Percentiles rank a stretch among this genome's conserved stretches.
phyloP scores from a whole-genome alignment of 2,329 filamentous ascomycete genomes.

The Aspergillus sp. region DNA sequence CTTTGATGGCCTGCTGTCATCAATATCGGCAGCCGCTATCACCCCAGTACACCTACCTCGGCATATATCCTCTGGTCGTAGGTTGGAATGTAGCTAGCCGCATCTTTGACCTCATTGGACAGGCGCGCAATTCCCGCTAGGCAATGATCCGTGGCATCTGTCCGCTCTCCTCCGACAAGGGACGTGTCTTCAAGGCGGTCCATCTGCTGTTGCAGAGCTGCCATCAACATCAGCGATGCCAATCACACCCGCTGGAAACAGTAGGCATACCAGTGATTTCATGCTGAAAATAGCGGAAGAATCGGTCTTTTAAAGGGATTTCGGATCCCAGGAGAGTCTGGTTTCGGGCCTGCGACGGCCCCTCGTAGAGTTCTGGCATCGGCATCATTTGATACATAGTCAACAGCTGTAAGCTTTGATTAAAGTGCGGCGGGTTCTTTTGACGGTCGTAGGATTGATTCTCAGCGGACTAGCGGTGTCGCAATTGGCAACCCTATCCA shows the following conservation, averaged over 20 bases:
- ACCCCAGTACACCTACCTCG: slow-evolving; percentile 45
- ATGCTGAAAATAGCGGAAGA: slow-evolving; percentile 74
- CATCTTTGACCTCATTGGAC: slow-evolving; percentile 76
- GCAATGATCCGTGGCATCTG: slow-evolving; percentile 71
- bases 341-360: slow-evolving; percentile 24
- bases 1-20: slow-evolving; percentile 61
- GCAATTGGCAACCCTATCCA: not conserved
- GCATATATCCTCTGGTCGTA: slow-evolving; percentile 85
- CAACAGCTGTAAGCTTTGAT: slow-evolving; percentile 1
- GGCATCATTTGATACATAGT: slow-evolving; percentile 24
- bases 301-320: slow-evolving; percentile 58
- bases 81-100: slow-evolving; percentile 68
- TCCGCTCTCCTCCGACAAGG: slow-evolving; percentile 60
- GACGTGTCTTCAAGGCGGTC: slow-evolving; percentile 54
- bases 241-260: not conserved
- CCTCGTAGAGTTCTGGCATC: slow-evolving; percentile 18
- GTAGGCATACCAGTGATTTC: slow-evolving; percentile 56
- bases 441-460: too few species aligned
- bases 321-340: slow-evolving; percentile 27
- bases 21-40: slow-evolving; percentile 5
- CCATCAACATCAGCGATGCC: slow-evolving; percentile 8
- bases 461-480: not conserved
- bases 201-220: slow-evolving; percentile 71
- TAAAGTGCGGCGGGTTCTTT: not conserved
- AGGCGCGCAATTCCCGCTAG: slow-evolving; percentile 70